Evolutionary conservation across 805 yeast genomes (phyloP).

Genomic region (Kodamaea fukazawae): DNA sequence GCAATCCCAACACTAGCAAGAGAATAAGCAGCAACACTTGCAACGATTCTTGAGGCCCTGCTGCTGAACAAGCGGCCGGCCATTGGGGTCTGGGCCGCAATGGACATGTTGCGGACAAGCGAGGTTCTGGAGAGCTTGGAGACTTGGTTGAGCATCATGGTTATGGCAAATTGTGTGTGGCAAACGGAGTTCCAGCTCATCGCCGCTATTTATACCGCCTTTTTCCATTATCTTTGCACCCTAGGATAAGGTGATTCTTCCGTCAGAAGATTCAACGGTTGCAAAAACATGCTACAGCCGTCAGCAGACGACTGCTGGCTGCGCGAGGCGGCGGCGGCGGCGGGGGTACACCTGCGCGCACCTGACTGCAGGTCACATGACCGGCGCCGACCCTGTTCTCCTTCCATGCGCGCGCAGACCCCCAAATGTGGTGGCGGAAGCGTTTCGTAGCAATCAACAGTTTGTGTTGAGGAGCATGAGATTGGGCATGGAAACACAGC

Average conservation of each 20-base stretch:
- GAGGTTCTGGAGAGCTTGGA: neutral
- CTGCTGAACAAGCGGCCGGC: slow-evolving; percentile 1
- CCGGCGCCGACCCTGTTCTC: no score
- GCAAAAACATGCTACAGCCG: slow-evolving; percentile 1
- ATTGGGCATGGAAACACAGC: no score
- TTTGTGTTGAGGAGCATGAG: no score
- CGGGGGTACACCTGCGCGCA: no score
- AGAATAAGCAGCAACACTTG: slow-evolving; percentile 22
- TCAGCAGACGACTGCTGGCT: neutral
- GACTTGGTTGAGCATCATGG: slow-evolving; percentile 1
- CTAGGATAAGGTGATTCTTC: neutral
- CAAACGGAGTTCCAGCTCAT: no score
- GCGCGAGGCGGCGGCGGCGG: no score
- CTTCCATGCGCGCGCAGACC: no score
- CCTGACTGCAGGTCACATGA: no score
- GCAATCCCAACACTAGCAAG: slow-evolving; percentile 29
- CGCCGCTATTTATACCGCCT: no score
- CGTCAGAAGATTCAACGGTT: neutral
- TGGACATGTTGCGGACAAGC: slow-evolving; percentile 1
- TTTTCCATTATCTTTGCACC: no score
- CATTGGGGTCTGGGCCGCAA: neutral
- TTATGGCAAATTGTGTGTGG: neutral
- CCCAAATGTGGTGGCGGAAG: no score
- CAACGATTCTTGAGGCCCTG: slow-evolving; percentile 14
- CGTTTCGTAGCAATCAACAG: no score